Conservation (phyloP, 1,284 basidiomycete genomes). For the Marasmius fiardii region DNA sequence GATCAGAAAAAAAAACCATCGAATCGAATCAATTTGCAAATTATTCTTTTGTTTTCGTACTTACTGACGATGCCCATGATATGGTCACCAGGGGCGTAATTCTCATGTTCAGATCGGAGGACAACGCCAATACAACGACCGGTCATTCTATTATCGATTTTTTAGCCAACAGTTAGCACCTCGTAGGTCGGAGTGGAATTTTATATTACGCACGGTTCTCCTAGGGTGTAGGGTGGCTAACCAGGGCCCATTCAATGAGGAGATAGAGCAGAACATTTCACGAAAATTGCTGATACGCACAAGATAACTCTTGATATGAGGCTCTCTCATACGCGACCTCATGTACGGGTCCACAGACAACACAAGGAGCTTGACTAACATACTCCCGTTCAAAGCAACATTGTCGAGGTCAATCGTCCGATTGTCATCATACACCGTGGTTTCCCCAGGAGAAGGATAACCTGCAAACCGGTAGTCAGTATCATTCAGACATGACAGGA, state of each 20-base stretch:
- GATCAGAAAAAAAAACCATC: no score
- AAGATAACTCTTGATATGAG: slow-evolving; percentile 23
- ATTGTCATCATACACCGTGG: slow-evolving; percentile 25
- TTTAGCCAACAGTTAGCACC: background rate
- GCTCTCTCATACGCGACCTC: slow-evolving; percentile 34
- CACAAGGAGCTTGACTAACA: slow-evolving; percentile 34
- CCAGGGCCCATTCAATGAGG: no score
- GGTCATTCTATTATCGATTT: slow-evolving; percentile 21
- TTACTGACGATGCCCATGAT: slow-evolving; percentile 32
- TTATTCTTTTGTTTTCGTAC: slow-evolving; percentile 11
- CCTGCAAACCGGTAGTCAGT: slow-evolving; percentile 6
- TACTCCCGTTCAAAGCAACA: slow-evolving; percentile 32
- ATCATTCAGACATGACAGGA: background rate
- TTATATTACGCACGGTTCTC: slow-evolving; percentile 32
- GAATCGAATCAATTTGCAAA: no score
- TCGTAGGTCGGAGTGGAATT: background rate
- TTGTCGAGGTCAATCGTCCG: slow-evolving; percentile 36
- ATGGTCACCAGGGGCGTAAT: slow-evolving; percentile 40
- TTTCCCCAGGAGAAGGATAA: slow-evolving; percentile 26
- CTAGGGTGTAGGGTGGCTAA: slow-evolving; percentile 29
- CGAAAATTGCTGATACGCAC: slow-evolving; percentile 16
- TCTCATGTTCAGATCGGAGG: slow-evolving; percentile 37
- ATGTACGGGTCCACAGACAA: slow-evolving; percentile 49
- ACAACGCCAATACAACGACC: slow-evolving; percentile 37
- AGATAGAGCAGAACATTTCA: background rate